Conservation (phyloP, 441 rosid genomes). For the Breynia disticha region DNA sequence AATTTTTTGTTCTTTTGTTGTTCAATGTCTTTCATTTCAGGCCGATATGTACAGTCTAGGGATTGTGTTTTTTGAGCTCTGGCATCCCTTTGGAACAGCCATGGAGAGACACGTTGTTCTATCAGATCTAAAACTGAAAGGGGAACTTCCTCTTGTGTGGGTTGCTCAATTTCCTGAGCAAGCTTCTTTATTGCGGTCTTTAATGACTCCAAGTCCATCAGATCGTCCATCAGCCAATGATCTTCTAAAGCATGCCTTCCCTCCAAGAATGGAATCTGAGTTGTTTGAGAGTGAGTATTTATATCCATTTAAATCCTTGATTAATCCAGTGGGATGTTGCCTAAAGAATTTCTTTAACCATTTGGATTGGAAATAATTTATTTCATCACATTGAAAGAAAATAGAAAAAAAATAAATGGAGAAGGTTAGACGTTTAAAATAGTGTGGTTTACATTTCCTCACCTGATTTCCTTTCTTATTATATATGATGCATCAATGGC, state of each 20-base stretch:
- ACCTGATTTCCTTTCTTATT: too few species aligned
- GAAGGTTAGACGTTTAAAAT: too few species aligned
- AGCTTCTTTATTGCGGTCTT: slow-evolving; percentile 57
- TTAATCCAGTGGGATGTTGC: too few species aligned
- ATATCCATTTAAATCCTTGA: background rate
- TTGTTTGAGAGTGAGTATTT: slow-evolving; percentile 71
- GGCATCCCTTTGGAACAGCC: slow-evolving; percentile 94
- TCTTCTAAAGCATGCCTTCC: slow-evolving; percentile 69
- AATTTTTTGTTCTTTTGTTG: slow-evolving; percentile 7
- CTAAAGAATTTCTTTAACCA: too few species aligned
- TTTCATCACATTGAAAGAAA: too few species aligned
- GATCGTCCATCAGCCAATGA: slow-evolving; percentile 94
- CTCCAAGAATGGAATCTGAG: too few species aligned
- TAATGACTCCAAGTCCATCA: too few species aligned
- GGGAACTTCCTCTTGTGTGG: slow-evolving; percentile 81
- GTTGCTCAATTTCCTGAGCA: slow-evolving; percentile 82
- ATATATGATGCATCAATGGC: too few species aligned
- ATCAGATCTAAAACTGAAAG: slow-evolving; percentile 79
- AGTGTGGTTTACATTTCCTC: too few species aligned
- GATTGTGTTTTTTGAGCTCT: slow-evolving; percentile 86
- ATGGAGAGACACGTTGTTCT: slow-evolving; percentile 78
- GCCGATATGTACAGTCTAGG: slow-evolving; percentile 99
- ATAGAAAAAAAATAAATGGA: too few species aligned
- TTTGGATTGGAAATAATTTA: too few species aligned
- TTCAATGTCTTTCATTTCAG: slow-evolving; percentile 33